Evolutionary conservation across 2,329 filamentous ascomycete genomes (phyloP).

Genomic region (Penicillium polonicum): DNA sequence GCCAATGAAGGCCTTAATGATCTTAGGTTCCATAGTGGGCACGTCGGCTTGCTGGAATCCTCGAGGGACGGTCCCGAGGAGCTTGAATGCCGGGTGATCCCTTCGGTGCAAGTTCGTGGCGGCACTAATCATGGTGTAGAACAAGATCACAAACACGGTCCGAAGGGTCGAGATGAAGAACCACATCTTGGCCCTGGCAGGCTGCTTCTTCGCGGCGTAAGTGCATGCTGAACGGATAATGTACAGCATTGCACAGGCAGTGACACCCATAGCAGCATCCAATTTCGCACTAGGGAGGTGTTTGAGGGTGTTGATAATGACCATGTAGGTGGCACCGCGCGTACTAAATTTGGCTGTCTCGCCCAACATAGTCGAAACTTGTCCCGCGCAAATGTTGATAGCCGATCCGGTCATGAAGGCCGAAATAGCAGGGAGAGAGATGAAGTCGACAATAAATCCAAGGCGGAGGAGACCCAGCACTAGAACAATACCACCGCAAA

Average conservation of each 20-base stretch:
- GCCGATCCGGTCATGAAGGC: slow-evolving; percentile 98
- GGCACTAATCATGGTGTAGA: slow-evolving; percentile 91
- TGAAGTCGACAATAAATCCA: slow-evolving; percentile 91
- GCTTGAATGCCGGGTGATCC: slow-evolving; percentile 65
- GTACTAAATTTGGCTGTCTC: slow-evolving; percentile 66
- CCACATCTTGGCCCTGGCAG: slow-evolving; percentile 67
- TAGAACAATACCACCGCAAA: slow-evolving; percentile 73
- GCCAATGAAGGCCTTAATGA: slow-evolving; percentile 67
- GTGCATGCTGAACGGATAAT: slow-evolving; percentile 67
- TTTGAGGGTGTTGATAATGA: slow-evolving; percentile 80
- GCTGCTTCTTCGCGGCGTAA: slow-evolving; percentile 65
- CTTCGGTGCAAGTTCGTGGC: slow-evolving; percentile 71
- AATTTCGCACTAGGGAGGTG: slow-evolving; percentile 64
- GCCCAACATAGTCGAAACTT: slow-evolving; percentile 79
- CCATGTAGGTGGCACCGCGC: slow-evolving; percentile 73
- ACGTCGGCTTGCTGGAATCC: slow-evolving; percentile 79
- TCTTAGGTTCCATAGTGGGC: slow-evolving; percentile 63
- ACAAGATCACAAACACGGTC: slow-evolving; percentile 84
- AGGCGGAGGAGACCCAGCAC: slow-evolving; percentile 75
- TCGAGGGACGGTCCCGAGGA: slow-evolving; percentile 75
- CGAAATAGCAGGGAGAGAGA: slow-evolving; percentile 83
- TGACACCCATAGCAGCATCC: slow-evolving; percentile 88
- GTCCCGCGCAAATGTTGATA: slow-evolving; percentile 80
- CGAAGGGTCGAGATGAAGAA: slow-evolving; percentile 92
- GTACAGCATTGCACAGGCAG: slow-evolving; percentile 75